Evolutionary conservation across 208 protist species (phyloP), one percentile per base, ranked within the genome.

Genomic region (Wallacemonas sp.): DNA sequence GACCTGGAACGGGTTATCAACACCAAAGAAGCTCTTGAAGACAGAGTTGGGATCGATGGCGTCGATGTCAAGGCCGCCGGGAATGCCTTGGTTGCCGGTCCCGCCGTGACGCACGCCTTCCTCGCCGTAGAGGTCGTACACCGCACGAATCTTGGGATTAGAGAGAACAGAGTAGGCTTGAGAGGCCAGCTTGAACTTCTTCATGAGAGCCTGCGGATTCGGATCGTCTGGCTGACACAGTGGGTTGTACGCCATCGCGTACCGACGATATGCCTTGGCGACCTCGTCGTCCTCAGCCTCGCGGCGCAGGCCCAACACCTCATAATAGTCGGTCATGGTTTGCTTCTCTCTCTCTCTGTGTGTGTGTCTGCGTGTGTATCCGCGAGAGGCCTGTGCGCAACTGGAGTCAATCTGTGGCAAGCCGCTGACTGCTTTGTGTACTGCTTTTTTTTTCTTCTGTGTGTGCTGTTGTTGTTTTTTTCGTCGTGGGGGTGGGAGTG

Each of bases 61-160:
- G 66, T 94, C 81, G 15, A 91, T 71, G 55, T 96, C 83, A 26
- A 94, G 66, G 12, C 87, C 90, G 21, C 86, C 86, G n/a, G 82
- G 80, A 54, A 92, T 77, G 12, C 87, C 87, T 44, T 90, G 79
- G 42, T 74, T 54, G 9, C 90, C 89, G n/a, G 91, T 91, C 26
- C 84, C 91, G 56, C 91, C 91, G 59, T 97, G 85, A 19, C 91
- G 84, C 49, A 97, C 77, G 38, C 93, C 93, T 39, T 95, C 91
- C 66, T 94, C 91, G 39, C 93, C 93, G 75, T 95, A 97, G 26
- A 86, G 62, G 64, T 97, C 93, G 66, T 96, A 97, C 49, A 95
- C 83, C 15, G 79, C 86, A n/a, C 89, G 75, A 34, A 84, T 77
- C 72, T 94, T 97, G 2, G 84, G 84, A 51, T 97, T 72, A 1